These are phyloP conservation scores for Alnus rubra DNA, from an alignment of 306 rosid species.

Conservation along the genomic window DNA sequence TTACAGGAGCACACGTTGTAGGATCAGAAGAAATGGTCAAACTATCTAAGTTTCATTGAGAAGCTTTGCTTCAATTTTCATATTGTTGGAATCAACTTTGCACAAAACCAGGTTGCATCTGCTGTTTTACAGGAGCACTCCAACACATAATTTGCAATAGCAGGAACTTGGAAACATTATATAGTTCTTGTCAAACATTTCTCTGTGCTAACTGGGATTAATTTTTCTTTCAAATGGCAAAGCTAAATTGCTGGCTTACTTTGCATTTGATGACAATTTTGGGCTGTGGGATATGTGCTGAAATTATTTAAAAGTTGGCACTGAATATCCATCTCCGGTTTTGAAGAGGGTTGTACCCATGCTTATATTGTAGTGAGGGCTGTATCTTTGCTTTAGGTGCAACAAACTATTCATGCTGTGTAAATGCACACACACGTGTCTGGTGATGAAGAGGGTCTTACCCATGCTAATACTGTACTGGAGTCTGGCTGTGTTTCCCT, in stretches of 20 bases:
- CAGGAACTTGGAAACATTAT: not conserved
- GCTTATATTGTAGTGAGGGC: not conserved
- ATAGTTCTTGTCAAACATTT: not conserved
- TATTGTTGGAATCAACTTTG: constrained; percentile 9
- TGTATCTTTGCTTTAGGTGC: not conserved
- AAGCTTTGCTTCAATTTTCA: not conserved
- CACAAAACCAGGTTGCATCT: not conserved
- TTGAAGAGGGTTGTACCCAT: not conserved
- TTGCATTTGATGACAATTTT: constrained; percentile 10
- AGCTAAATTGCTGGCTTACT: not conserved
- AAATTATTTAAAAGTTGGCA: not conserved
- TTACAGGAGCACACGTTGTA: not conserved
- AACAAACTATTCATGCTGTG: not conserved
- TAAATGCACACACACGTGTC: not conserved
- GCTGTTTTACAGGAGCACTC: not conserved
- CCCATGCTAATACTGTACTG: not conserved
- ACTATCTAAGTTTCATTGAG: not conserved
- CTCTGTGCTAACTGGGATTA: constrained; percentile 2
- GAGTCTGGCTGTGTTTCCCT: not conserved
- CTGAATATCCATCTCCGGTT: not conserved
- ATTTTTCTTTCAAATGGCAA: constrained; percentile 13
- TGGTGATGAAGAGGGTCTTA: not conserved
- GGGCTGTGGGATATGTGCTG: constrained; percentile 10
- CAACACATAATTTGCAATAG: not conserved
- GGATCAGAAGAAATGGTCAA: not conserved